A percentile compares a stretch with the other conserved stretches of the same genome.
Evolutionary conservation across 1,139 yeast genomes (phyloP).

Genomic region (Yamadazyma mexicana): DNA sequence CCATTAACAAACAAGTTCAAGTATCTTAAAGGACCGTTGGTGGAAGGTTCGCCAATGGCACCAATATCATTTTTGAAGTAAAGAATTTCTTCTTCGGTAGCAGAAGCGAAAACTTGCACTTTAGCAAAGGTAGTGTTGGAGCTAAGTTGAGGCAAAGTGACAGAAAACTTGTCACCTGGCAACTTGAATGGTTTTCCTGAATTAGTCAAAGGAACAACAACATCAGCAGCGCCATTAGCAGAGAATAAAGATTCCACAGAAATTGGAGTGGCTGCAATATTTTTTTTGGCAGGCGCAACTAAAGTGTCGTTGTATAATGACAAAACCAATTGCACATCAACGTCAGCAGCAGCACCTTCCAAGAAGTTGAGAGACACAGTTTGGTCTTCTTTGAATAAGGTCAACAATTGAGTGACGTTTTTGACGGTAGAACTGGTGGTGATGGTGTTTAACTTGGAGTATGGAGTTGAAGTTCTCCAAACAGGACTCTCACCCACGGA

Average conservation of each 20-base stretch:
- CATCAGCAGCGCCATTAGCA: constrained; percentile 16
- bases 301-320: constrained; percentile 19
- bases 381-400: constrained; percentile 16
- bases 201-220: constrained; percentile 13
- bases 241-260: constrained; percentile 13
- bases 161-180: constrained; percentile 14
- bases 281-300: constrained; percentile 1
- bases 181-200: constrained; percentile 13
- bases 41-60: constrained; percentile 12
- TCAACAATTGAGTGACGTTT: constrained; percentile 22
- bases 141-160: constrained; percentile 15
- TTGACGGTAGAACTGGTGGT: constrained; percentile 20
- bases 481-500: constrained; percentile 20
- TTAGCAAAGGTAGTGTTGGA: constrained; percentile 25
- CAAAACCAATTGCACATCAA: constrained; percentile 19
- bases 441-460: constrained; percentile 14
- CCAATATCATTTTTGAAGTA: constrained; percentile 20
- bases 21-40: constrained; percentile 23
- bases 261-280: constrained; percentile 5
- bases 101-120: constrained; percentile 25
- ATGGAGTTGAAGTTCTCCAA: constrained; percentile 28
- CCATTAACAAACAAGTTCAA: constrained; percentile 24
- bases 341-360: constrained; percentile 18
- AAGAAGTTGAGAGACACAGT: constrained; percentile 16
- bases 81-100: constrained; percentile 23